Evolutionary conservation across 805 yeast genomes (phyloP).

Genomic region (Lipomyces sp.): DNA sequence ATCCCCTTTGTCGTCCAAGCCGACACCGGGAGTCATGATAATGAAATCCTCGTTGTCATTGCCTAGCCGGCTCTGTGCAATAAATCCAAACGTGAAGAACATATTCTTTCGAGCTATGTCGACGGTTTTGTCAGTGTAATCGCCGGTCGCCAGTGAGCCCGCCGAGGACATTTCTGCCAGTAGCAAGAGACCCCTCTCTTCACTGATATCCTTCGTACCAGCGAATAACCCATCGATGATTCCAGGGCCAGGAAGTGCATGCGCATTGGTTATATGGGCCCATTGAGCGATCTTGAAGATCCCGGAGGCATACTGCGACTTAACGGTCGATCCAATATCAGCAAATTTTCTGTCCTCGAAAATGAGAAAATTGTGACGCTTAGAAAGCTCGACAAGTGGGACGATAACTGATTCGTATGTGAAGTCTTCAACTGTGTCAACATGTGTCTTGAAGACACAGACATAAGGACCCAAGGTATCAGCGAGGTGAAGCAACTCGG

Average conservation of each 20-base stretch:
- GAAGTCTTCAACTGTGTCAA: constrained; percentile 91
- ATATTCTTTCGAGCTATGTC: constrained; percentile 87
- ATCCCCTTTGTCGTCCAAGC: constrained; percentile 95
- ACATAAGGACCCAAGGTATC: constrained; percentile 89
- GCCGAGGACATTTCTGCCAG: constrained; percentile 93
- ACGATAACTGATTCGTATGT: constrained; percentile 74
- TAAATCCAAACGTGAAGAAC: constrained; percentile 93
- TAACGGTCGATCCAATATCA: constrained; percentile 97
- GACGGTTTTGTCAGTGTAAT: constrained; percentile 83
- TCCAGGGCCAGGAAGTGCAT: constrained; percentile 95
- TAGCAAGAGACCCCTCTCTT: constrained; percentile 88
- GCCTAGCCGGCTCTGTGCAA: constrained; percentile 85
- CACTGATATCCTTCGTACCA: constrained; percentile 55
- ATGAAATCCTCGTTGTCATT: constrained; percentile 93
- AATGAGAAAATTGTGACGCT: constrained; percentile 84
- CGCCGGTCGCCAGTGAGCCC: constrained; percentile 92
- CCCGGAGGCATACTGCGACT: constrained; percentile 90
- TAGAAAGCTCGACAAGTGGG: constrained; percentile 73
- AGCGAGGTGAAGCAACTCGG: constrained; percentile 69
- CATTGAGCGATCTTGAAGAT: constrained; percentile 86
- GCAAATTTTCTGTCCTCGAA: constrained; percentile 99
- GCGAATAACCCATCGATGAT: constrained; percentile 88
- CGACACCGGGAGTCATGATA: constrained; percentile 98
- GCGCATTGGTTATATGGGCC: constrained; percentile 98
- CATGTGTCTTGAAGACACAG: constrained; percentile 90